Evolutionary conservation across 495 filamentous ascomycete genomes (phyloP), one percentile per base, ranked within the genome.

Genomic region (Sphaerosporella brunnea): DNA sequence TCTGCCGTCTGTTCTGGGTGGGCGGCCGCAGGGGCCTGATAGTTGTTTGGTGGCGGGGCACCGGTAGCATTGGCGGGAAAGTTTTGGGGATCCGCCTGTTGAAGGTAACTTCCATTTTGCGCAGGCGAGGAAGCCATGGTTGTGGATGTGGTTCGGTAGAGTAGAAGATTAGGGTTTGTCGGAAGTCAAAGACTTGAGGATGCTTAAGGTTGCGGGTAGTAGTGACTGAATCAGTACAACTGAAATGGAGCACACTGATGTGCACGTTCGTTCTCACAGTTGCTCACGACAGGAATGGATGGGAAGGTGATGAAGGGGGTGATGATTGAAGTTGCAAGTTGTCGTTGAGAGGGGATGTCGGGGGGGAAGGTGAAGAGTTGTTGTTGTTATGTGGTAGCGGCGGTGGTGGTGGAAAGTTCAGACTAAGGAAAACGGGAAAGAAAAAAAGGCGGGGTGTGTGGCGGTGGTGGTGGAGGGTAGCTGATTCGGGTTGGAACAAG

Each of bases 71-170:
- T 59, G 18, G 52, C 36, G 36, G 50, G 38, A 19, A 53, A 58
- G 49, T 43, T 44, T 34, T 60, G 52, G 18, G 52, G 57, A 9
- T 53, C 56, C 4, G 49, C 57, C 34, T 59, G 49, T 24, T 55
- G 57, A 23, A 59, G 49, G 20, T 59, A 60, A 49, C 56, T 60
- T 36, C 52, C 52, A 50, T 59, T 59, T 40, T 49, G 50, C 41
- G 47, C 51, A 36, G 51, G 13, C 45, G n/a, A n/a, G n/a, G 56
- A 56, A 23, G 58, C 58, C 58, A 61, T 61, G 37, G 24, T 50
- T 53, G 23, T 44, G 3, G 23, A 44, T 24, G 20, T 26, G 40
- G 26, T 25, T 9, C 21, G 40, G 40, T 13, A 24, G 40, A 18
- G 40, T 24, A 16, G 7, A 37, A 18, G 35, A 18, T 18, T 8